Conservation (phyloP, 352 stramenopile genomes). For the Pythium oligandrum region DNA sequence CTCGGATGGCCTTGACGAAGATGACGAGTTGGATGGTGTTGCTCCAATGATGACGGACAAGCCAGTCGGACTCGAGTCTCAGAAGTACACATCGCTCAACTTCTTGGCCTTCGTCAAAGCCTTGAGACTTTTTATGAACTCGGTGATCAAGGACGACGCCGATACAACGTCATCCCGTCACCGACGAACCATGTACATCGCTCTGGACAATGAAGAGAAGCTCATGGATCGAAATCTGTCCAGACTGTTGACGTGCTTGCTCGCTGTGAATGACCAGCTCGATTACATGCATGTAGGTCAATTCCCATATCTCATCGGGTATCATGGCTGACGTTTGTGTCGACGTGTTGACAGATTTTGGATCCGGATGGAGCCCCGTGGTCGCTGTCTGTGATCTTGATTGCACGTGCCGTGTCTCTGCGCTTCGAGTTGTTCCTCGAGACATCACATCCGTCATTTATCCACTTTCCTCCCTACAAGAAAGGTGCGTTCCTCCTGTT, state of each 20-base stretch:
- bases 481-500: slow-evolving; percentile 10
- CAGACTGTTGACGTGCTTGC: slow-evolving; percentile 56
- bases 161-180: background rate
- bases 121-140: slow-evolving; percentile 43
- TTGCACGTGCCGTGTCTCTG: slow-evolving; percentile 62
- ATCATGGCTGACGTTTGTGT: background rate
- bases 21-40: too few species aligned
- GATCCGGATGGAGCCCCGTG: slow-evolving; percentile 33
- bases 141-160: background rate
- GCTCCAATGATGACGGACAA: too few species aligned
- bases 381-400: slow-evolving; percentile 53
- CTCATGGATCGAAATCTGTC: slow-evolving; percentile 51
- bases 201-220: slow-evolving; percentile 64
- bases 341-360: slow-evolving; percentile 1
- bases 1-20: too few species aligned
- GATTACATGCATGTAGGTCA: slow-evolving; percentile 43
- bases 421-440: slow-evolving; percentile 42
- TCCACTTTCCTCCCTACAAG: slow-evolving; percentile 19
- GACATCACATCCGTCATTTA: slow-evolving; percentile 13
- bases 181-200: slow-evolving; percentile 44
- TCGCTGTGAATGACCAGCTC: slow-evolving; percentile 67
- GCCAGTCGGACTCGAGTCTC: background rate
- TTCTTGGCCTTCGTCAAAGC: slow-evolving; percentile 70
- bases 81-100: slow-evolving; percentile 46
- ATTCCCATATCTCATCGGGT: background rate